Evolutionary conservation across 2,329 filamentous ascomycete genomes (phyloP), one percentile per base, ranked within the genome.

Genomic region (Truncatella angustata): DNA sequence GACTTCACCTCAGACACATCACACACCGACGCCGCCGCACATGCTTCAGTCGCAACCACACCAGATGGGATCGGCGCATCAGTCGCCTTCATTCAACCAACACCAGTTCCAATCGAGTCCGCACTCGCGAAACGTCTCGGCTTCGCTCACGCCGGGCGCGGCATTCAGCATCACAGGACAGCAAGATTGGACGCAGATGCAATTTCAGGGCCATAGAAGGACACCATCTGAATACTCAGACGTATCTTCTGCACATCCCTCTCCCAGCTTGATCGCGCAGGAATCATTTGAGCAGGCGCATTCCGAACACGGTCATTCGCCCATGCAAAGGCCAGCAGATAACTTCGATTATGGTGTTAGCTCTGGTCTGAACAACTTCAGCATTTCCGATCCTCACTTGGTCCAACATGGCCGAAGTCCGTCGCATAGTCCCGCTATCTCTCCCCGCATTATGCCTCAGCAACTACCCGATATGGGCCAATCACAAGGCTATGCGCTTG

Each of bases 161-260:
- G 81, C 81, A 2, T 67, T 84, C n/a, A 68, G n/a, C n/a, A n/a
- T 81, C 24, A 75, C 73, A 3, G 73, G 70, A n/a, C 80, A 82
- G 57, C 59, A 77, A 49, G 80, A 84, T 54, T 84, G 80, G 80
- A 75, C 60, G 37, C 75, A 77, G 51, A 70, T 75, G 12, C 79
- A 82, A 54, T 97, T 96, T 64, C 87, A 90, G 59, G 78, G 82
- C n/a, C 93, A 97, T 66, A 82, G 91, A 60, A 84, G 92, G 63
- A 86, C 84, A 34, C 89, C 90, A 1, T 97, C 92, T n/a, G 93
- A 97, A 61, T 91, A 87, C 63, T 96, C 91, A 3, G 93, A 97
- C 60, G 86, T 96, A 5, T 96, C 87, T 4, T 96, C 91, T 16
- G 89, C 86, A 14, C 86, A 89, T 20, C 88, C 86, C 21, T 97